Base-by-base conservation (phyloP, 768 basidiomycete species). In the Podaxis carcinomalis region DNA sequence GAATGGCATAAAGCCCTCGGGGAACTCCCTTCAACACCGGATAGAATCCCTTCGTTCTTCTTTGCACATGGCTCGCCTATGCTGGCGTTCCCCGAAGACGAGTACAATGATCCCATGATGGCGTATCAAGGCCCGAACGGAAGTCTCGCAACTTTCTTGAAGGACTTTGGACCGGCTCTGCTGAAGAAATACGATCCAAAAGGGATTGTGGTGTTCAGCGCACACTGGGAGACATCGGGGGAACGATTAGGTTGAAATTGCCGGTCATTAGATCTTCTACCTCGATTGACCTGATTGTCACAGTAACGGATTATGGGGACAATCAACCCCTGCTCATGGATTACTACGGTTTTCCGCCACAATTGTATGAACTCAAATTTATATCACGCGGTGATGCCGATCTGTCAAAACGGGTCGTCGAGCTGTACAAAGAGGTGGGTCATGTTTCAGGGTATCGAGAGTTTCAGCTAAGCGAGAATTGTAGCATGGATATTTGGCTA, bases 171-270 rank as follows among this genome's bases (percentile, higher is more conserved):
- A 0, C 83, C 85, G 1, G 76, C 75, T 0, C 68, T 91, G 28
- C 66, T 90, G 44, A 67, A 81, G 59, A 92, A 90, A 70, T 93
- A 93, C 72, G 77, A 83, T 51, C 90, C 90, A 2, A 87, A 84
- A 68, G 90, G 82, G n/a, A 87, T 91, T 56, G 82, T 92, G 4
- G 89, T 92, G 1, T 90, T 92, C 74, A 89, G 87, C 63, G 90
- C 91, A 10, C 91, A 92, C 67, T 92, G 89, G 89, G 90, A 93
- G 68, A 87, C 88, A 1, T 55, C 59, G 10, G 78, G 74, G 1
- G 83, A 85, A 68, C 79, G 83, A 32, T 74, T 86, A 49, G 87
- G 88, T 84, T 84, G 63, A 39, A 78, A 64, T 25, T 46, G n/a
- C 32, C 7, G 32, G 32, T 13, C 52, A 39, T 42, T 27, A 14